Base-by-base conservation (phyloP, 192 early-diverging fungal genomes). In the Dissophora ornata region DNA sequence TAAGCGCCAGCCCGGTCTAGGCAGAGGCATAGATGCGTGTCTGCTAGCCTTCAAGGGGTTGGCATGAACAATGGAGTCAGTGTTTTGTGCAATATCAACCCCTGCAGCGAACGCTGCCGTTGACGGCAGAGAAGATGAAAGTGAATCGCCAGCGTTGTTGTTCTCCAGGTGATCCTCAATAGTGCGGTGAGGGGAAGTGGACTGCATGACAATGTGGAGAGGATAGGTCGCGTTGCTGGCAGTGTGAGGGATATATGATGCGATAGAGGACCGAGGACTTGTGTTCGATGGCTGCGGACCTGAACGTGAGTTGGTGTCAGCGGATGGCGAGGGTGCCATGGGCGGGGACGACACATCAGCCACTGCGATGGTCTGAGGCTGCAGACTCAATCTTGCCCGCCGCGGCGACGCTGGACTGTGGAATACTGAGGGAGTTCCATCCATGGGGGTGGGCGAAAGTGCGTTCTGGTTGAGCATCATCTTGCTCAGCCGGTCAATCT, bases 21-120 rank as follows among this genome's bases (percentile, higher is more conserved):
- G 64, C 10, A 77, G 32, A 1, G 73, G 73, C 73, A 77, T 77
- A 7, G 73, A 77, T 0, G 73, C 46, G 24, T 77, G 73, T 24
- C 62, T 41, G 26, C n/a, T 67, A 8, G 64, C 40, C 24, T 67
- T 67, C 21, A 62, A 63, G 9, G 56, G 0, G 7, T 62, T 67
- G 1, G 42, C 16, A 0, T 15, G 16, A 2, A 40, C 19, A 15
- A 33, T 7, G 10, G 8, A 40, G 7, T 54, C 61, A 13, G 12
- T 53, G 11, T 30, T 25, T 25, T 32, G 18, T 7, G 28, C 25
- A 3, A 24, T 15, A 7, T 61, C 57, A 3, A 74, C 56, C 2
- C 71, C 71, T n/a, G 38, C 41, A 61, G 62, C 12, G 22, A 75
- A 75, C 0, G 46, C 70, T 29, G 57, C 13, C 0, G 59, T 26